Percentiles rank a stretch among this genome's conserved stretches.
These are phyloP conservation scores for Phytophthora idaei DNA, from an alignment of 352 stramenopile genomes.

Conservation along the genomic window DNA sequence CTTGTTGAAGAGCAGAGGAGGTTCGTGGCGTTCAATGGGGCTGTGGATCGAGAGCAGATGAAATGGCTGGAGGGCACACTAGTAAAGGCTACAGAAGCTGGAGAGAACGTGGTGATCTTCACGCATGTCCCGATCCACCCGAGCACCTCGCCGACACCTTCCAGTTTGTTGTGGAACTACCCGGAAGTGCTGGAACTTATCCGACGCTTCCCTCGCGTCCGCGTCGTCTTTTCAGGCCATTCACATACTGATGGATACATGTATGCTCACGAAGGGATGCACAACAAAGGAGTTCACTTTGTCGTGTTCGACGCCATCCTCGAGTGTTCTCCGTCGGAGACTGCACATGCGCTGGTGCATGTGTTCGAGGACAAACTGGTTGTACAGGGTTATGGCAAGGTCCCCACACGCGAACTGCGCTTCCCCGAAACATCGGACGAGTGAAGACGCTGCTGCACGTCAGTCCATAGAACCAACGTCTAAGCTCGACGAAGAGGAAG, in stretches of 20 bases:
- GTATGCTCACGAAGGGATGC: slow-evolving; percentile 34
- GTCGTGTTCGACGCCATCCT: slow-evolving; percentile 74
- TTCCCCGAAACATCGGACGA: slow-evolving; percentile 27
- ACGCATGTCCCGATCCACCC: slow-evolving; percentile 75
- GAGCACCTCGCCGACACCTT: slow-evolving; percentile 34
- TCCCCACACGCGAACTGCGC: slow-evolving; percentile 58
- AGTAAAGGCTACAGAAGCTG: slow-evolving; percentile 19
- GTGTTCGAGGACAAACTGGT: slow-evolving; percentile 59
- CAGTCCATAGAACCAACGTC: too few species aligned
- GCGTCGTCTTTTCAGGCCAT: slow-evolving; percentile 76
- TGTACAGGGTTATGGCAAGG: slow-evolving; percentile 63
- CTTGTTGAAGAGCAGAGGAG: slow-evolving; percentile 48
- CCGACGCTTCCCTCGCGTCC: slow-evolving; percentile 48
- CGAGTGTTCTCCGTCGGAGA: slow-evolving; percentile 64
- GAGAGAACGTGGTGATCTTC: slow-evolving; percentile 74
- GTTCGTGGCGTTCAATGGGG: slow-evolving; percentile 85
- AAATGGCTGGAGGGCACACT: slow-evolving; percentile 58
- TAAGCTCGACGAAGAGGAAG: too few species aligned
- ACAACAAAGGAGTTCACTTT: slow-evolving; percentile 64
- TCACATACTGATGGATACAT: slow-evolving; percentile 66
- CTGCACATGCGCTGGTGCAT: slow-evolving; percentile 65
- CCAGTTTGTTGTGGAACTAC: slow-evolving; percentile 83
- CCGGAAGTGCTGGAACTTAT: slow-evolving; percentile 62
- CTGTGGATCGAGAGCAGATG: slow-evolving; percentile 63
- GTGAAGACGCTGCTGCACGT: background rate